A percentile compares a stretch with the other conserved stretches of the same genome.
phyloP scores from a whole-genome alignment of 192 early-diverging fungal species.

The Phlyctochytrium bullatum region DNA sequence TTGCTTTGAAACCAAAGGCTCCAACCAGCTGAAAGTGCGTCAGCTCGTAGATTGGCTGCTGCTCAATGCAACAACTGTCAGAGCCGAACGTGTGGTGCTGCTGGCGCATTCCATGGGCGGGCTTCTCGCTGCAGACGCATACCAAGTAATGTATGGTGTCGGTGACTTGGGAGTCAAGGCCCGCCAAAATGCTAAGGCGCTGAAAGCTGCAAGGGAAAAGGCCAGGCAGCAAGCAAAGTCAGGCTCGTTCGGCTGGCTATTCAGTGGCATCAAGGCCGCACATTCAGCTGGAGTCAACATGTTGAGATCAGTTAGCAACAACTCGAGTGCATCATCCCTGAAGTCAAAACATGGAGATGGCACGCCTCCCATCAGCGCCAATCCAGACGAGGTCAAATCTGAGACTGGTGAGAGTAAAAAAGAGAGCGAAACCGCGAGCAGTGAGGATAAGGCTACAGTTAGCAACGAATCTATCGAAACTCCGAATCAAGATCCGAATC shows the following conservation, averaged over 20 bases:
- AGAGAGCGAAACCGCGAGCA: neutral
- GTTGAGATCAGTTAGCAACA: neutral
- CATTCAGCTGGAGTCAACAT: neutral
- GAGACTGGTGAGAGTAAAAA: neutral
- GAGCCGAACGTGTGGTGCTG: slow-evolving; percentile 38
- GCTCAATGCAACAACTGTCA: slow-evolving; percentile 27
- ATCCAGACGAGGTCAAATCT: too few species aligned
- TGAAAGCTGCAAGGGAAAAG: slow-evolving; percentile 7
- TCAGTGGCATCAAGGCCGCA: neutral
- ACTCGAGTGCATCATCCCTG: neutral
- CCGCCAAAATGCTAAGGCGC: neutral
- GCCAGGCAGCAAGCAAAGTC: neutral
- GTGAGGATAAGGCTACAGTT: neutral
- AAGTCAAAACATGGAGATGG: neutral
- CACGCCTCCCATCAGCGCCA: neutral
- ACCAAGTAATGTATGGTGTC: slow-evolving; percentile 26
- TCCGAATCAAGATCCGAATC: neutral
- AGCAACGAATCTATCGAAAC: neutral
- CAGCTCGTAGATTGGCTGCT: slow-evolving; percentile 30
- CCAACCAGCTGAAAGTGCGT: slow-evolving; percentile 28
- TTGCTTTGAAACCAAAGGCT: slow-evolving; percentile 39
- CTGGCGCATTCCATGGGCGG: slow-evolving; percentile 53
- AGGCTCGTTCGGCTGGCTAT: neutral
- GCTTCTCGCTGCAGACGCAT: slow-evolving; percentile 41
- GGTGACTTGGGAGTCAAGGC: neutral